Evolutionary conservation across 306 rosid species (phyloP).

Genomic region (Fragaria vesca): DNA sequence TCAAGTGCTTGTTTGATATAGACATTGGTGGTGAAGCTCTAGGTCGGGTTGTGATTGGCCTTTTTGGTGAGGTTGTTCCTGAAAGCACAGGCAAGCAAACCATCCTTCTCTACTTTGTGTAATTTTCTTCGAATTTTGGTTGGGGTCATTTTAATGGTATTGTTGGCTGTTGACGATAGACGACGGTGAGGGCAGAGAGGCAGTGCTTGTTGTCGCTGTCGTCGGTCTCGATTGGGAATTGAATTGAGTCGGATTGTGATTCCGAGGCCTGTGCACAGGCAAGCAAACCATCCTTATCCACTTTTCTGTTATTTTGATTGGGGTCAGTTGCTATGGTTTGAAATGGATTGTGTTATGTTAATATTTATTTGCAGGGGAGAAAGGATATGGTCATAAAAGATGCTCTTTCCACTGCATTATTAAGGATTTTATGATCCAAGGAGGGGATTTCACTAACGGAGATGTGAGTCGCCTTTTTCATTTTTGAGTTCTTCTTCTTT

Average conservation of each 20-base stretch:
- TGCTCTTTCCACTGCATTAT: slow-evolving; percentile 87
- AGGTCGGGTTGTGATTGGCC: slow-evolving; percentile 68
- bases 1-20: slow-evolving; percentile 70
- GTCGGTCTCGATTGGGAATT: no score
- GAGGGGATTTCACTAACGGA: slow-evolving; percentile 91
- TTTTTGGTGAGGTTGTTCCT: slow-evolving; percentile 77
- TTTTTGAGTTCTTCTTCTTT: neutral
- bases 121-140: neutral
- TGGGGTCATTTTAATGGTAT: no score
- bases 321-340: no score
- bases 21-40: slow-evolving; percentile 68
- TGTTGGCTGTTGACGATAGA: no score
- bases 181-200: no score
- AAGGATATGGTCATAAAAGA: slow-evolving; percentile 91
- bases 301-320: no score
- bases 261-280: no score
- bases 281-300: no score
- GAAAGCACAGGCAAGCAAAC: slow-evolving; percentile 71
- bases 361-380: slow-evolving; percentile 58
- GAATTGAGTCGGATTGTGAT: no score
- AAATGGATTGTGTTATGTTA: slow-evolving; percentile 12
- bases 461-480: slow-evolving; percentile 35
- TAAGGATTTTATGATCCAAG: slow-evolving; percentile 92
- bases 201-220: no score
- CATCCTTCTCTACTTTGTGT: neutral